Evolutionary conservation across 768 basidiomycete genomes (phyloP).

Genomic region (Coprinopsis sp.): DNA sequence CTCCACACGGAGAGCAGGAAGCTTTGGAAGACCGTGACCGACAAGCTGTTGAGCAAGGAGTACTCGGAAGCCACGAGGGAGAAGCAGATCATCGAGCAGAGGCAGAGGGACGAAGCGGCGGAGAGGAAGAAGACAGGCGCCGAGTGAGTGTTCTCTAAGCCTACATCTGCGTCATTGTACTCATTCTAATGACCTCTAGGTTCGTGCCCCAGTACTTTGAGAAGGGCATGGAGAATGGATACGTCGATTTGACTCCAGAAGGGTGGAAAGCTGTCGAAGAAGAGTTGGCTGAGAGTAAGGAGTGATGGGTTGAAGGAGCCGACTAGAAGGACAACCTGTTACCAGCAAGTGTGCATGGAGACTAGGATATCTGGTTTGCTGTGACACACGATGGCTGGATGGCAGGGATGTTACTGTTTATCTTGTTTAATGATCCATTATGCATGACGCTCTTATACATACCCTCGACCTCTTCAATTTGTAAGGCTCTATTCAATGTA

Average conservation of each 20-base stretch:
- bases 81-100: conserved; percentile 91
- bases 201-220: conserved; percentile 78
- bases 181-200: conserved; percentile 28
- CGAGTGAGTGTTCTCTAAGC: conserved; percentile 50
- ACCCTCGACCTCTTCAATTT: no score
- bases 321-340: no score
- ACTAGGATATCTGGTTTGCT: no score
- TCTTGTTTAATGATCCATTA: no score
- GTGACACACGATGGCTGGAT: no score
- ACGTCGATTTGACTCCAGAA: conserved; percentile 60
- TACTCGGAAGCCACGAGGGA: conserved; percentile 87
- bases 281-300: conserved; percentile 47
- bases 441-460: no score
- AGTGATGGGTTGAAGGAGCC: conserved; percentile 26
- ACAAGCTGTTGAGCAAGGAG: conserved; percentile 72
- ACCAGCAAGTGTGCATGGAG: no score
- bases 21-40: conserved; percentile 85
- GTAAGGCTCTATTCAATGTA: no score
- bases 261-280: conserved; percentile 72
- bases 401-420: no score
- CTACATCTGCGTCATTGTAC: not conserved
- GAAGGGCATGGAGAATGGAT: conserved; percentile 59
- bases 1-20: conserved; percentile 75
- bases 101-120: conserved; percentile 82
- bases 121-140: conserved; percentile 79